A percentile compares a stretch with the other conserved stretches of the same genome.
Conservation (phyloP, 179 eudicot genomes). For the Spinacia oleracea region DNA sequence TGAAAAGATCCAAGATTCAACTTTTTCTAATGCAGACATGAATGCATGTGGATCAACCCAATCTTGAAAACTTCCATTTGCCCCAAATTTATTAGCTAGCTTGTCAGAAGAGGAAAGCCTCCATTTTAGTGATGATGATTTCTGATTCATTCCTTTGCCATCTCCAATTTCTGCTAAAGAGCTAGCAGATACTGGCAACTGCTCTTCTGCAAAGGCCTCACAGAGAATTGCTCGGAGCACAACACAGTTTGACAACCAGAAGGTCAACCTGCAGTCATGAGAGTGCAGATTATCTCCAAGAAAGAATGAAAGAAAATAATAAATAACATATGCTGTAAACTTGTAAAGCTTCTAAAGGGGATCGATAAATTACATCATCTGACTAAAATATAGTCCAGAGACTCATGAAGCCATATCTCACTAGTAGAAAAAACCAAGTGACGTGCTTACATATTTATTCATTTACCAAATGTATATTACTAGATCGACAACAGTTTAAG, state of each 20-base stretch:
- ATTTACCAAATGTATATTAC: background rate
- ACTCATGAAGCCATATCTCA: background rate
- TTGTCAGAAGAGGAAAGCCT: conserved; percentile 45
- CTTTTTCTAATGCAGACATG: conserved; percentile 61
- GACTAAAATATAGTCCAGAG: background rate
- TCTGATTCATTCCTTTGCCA: conserved; percentile 40
- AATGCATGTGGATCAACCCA: conserved; percentile 63
- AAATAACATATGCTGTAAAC: background rate
- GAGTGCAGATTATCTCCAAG: conserved; percentile 2
- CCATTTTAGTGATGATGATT: conserved; percentile 48
- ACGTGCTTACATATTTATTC: background rate
- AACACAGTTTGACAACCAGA: conserved; percentile 86
- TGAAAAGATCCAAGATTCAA: conserved; percentile 90
- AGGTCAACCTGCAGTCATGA: conserved; percentile 62
- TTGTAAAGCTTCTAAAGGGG: background rate
- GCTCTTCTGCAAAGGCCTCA: conserved; percentile 45
- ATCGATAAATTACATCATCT: background rate
- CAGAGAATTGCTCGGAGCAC: conserved; percentile 66
- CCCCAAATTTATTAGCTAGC: conserved; percentile 31
- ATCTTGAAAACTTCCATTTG: conserved; percentile 37
- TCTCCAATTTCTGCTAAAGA: conserved; percentile 30
- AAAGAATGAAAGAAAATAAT: background rate
- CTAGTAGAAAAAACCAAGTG: conserved; percentile 1
- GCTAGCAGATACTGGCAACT: conserved; percentile 47
- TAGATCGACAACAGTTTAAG: background rate